A percentile compares a stretch with the other conserved stretches of the same genome.
Evolutionary conservation across 2,329 filamentous ascomycete genomes (phyloP).

Genomic region (Teratosphaeria nubilosa): DNA sequence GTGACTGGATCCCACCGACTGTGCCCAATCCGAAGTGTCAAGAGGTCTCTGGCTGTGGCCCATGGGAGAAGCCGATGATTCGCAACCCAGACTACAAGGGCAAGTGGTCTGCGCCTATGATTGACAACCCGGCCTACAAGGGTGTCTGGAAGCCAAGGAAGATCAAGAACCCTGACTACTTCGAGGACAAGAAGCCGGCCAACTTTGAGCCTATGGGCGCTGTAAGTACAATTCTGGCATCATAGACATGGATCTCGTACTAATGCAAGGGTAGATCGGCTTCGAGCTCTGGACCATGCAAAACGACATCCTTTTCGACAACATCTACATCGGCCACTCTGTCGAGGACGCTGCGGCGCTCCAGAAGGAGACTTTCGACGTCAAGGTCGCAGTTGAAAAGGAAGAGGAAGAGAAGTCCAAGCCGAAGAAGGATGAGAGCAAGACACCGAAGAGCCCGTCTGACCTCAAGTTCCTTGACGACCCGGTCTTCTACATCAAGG

Average conservation of each 20-base stretch:
- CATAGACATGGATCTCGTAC: background rate
- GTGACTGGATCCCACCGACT: conserved; percentile 86
- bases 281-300: conserved; percentile 99
- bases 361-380: conserved; percentile 76
- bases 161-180: conserved; percentile 94
- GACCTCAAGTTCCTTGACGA: conserved; percentile 86
- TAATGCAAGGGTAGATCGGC: conserved; percentile 55
- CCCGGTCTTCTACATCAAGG: conserved; percentile 74
- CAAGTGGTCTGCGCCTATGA: conserved; percentile 87
- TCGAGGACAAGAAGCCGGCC: conserved; percentile 90
- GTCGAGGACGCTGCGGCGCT: conserved; percentile 83
- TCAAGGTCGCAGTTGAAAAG: conserved; percentile 77
- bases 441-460: conserved; percentile 51
- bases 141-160: conserved; percentile 87
- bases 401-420: conserved; percentile 69
- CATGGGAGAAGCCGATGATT: conserved; percentile 84
- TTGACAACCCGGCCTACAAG: conserved; percentile 98
- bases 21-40: conserved; percentile 94
- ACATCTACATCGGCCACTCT: conserved; percentile 99
- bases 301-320: conserved; percentile 96
- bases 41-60: conserved; percentile 85
- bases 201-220: conserved; percentile 98
- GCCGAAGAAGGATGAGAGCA: conserved; percentile 50
- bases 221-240: conserved; percentile 49
- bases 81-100: conserved; percentile 97